phyloP scores from a whole-genome alignment of 805 yeast genomes.

The Spathaspora girioi region DNA sequence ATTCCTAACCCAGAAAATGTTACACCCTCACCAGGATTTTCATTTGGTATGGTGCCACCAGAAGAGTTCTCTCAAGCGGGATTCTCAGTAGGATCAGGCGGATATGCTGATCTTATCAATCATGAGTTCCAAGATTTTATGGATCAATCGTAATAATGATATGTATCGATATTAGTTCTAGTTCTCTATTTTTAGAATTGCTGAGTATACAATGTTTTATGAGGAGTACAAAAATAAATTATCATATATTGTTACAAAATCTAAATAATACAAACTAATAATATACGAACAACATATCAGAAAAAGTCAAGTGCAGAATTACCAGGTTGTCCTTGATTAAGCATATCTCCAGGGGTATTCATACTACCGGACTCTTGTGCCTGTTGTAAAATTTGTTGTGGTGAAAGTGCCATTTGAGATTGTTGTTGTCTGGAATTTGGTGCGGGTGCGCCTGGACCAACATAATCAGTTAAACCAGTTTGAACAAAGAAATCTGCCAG shows the following conservation, averaged over 20 bases:
- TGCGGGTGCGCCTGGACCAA: neutral
- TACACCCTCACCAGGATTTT: neutral
- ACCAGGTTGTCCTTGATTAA: conserved; percentile 1
- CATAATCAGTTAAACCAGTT: neutral
- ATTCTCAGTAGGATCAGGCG: conserved; percentile 14
- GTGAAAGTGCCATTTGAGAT: conserved; percentile 23
- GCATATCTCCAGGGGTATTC: conserved; percentile 1
- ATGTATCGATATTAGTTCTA: too few relatives aligned
- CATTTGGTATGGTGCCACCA: conserved; percentile 1
- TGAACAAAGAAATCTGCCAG: conserved; percentile 1
- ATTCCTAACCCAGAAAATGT: neutral
- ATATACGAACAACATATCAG: neutral
- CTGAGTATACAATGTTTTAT: neutral
- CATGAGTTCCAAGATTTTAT: conserved; percentile 32
- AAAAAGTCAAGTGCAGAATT: conserved; percentile 4
- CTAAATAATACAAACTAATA: neutral
- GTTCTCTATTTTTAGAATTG: neutral
- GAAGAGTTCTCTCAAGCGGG: neutral
- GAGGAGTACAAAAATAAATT: neutral
- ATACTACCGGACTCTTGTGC: conserved; percentile 11
- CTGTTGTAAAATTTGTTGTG: conserved; percentile 38
- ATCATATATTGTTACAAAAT: conserved; percentile 1
- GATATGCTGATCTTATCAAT: conserved; percentile 36
- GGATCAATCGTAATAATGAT: conserved; percentile 11
- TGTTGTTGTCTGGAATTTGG: neutral